These are phyloP conservation scores for Rhizoctonia solani DNA, from an alignment of 1,284 basidiomycete genomes.

Conservation along the genomic window DNA sequence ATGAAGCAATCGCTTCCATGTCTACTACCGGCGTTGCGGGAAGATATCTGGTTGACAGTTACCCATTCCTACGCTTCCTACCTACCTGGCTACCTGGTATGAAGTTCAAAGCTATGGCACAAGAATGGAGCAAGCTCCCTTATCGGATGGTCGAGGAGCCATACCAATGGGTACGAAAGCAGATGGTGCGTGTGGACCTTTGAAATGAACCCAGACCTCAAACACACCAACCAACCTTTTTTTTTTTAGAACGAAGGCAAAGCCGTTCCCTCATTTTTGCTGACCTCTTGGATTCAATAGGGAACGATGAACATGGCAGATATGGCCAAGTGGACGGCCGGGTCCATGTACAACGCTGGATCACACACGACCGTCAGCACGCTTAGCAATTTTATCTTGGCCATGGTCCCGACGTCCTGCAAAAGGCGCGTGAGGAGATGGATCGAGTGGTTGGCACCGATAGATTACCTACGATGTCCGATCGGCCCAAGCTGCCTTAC, in stretches of 20 bases:
- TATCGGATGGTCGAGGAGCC: background rate
- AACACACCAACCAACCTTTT: background rate
- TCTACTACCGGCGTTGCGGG: conserved; percentile 18
- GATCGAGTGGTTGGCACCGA: conserved; percentile 35
- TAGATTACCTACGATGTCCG: conserved; percentile 32
- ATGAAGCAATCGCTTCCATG: background rate
- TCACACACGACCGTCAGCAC: conserved; percentile 5
- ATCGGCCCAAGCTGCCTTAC: conserved; percentile 33
- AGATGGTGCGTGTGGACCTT: background rate
- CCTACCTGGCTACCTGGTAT: conserved; percentile 34
- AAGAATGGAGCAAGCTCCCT: background rate
- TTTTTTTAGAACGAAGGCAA: background rate
- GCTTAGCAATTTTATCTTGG: conserved; percentile 27
- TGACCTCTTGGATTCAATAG: background rate
- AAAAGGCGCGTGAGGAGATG: conserved; percentile 33
- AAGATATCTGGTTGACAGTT: background rate
- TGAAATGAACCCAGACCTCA: background rate
- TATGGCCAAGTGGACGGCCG: conserved; percentile 10
- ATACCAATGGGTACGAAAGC: background rate
- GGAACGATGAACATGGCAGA: background rate
- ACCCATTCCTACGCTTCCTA: conserved; percentile 10
- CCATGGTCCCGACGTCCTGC: conserved; percentile 33
- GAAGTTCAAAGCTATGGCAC: conserved; percentile 13
- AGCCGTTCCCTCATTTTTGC: conserved; percentile 5
- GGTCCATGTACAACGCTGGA: conserved; percentile 1